Conservation (phyloP, 805 yeast species). For the Ascoidea asiatica region DNA sequence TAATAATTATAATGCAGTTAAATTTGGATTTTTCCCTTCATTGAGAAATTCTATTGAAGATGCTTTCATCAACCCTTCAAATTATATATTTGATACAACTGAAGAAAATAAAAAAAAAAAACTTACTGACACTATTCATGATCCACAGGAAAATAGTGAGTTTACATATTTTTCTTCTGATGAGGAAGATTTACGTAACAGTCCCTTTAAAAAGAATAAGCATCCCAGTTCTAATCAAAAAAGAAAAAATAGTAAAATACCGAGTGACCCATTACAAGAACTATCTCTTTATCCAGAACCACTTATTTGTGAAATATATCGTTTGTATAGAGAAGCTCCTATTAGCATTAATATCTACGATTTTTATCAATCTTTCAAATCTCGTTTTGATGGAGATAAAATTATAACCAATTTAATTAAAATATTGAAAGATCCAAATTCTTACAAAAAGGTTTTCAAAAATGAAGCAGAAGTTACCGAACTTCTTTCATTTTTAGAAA, state of each 20-base stretch:
- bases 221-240: neutral
- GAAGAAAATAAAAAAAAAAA: neutral
- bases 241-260: neutral
- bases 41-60: neutral
- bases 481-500: constrained; percentile 1
- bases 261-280: neutral
- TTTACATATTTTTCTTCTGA: neutral
- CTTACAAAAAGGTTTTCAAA: neutral
- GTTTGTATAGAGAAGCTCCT: constrained; percentile 70
- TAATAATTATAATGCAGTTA: neutral
- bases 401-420: constrained; percentile 10
- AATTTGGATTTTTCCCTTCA: neutral
- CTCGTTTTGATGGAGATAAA: constrained; percentile 22
- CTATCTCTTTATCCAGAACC: constrained; percentile 24
- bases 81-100: too few relatives aligned
- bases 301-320: constrained; percentile 41
- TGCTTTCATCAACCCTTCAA: neutral
- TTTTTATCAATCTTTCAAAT: constrained; percentile 48
- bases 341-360: constrained; percentile 54
- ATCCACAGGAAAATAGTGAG: neutral
- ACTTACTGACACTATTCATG: neutral
- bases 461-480: neutral
- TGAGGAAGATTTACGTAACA: neutral
- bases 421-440: constrained; percentile 2
- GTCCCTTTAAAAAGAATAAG: too few relatives aligned